Conservation (phyloP, 1,139 yeast species). For the Candida sp. region DNA sequence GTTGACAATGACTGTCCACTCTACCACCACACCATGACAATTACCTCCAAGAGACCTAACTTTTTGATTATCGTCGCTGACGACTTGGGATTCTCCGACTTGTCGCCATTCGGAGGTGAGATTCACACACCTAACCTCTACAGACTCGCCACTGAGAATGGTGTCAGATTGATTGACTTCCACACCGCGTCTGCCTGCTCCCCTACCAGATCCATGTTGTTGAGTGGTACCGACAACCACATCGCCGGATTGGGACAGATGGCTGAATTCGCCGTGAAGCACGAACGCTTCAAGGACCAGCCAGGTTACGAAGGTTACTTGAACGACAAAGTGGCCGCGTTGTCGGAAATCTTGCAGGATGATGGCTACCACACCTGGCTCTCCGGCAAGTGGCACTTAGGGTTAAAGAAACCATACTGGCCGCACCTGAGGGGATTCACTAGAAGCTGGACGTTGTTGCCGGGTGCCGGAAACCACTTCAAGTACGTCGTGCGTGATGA, state of each 20-base stretch:
- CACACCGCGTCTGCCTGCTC: conserved; percentile 72
- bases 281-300: conserved; percentile 42
- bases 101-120: conserved; percentile 62
- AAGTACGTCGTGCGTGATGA: conserved; percentile 47
- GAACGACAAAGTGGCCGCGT: conserved; percentile 55
- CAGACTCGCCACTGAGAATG: conserved; percentile 40
- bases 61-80: conserved; percentile 64
- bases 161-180: conserved; percentile 57
- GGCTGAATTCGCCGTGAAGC: conserved; percentile 49
- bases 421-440: conserved; percentile 58
- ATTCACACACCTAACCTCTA: conserved; percentile 58
- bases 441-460: conserved; percentile 51
- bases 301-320: conserved; percentile 64
- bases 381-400: conserved; percentile 66
- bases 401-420: conserved; percentile 50
- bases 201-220: conserved; percentile 68
- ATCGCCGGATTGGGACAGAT: conserved; percentile 66
- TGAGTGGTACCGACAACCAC: conserved; percentile 67
- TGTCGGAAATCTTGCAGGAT: conserved; percentile 55
- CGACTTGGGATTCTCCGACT: conserved; percentile 64
- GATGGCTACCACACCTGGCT: conserved; percentile 50
- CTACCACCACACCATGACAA: conserved; percentile 2
- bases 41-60: conserved; percentile 35
- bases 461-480: conserved; percentile 64
- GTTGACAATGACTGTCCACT: too few species aligned